Evolutionary conservation across 768 basidiomycete species (phyloP), one percentile per base, ranked within the genome.

Genomic region (Fomitopsis serialis): DNA sequence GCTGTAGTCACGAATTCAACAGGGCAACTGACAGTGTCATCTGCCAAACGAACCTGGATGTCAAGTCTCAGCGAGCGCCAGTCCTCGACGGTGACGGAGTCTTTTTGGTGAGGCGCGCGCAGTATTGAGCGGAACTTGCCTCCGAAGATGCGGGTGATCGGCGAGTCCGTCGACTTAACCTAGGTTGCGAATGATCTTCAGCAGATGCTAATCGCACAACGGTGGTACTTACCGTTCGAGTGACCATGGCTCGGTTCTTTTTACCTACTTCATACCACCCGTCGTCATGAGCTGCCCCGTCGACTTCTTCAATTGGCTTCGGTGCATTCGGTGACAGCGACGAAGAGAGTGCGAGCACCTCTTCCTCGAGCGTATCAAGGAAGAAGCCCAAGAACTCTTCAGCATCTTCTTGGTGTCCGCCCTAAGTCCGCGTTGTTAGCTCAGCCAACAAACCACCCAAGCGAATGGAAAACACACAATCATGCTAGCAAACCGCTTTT

Each of bases 351-450:
- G 77, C 75, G 3, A 91, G 70, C 11, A 98, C 66, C 71, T 98
- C 96, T 66, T 99, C 96, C 67, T 96, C 92, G 5, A 99, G 73
- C 0, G 93, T 90, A 61, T 98, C 93, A 23, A 98, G 76, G 71
- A 92, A 96, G 72, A 97, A 98, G 2, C 96, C 96, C n/a, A 98
- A 75, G 68, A 97, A 98, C 69, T 99, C 96, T 68, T 99, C 95
- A 10, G 95, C 96, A 54, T 99, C 96, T 67, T 99, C 96, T 71
- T 99, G 96, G 54, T 93, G 90, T 0, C 94, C 94, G 35, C 90
- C 84, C 81, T 92, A 58, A 5, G 27, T 27, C 27, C 45, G 5
- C 29, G 57, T 35, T 42, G n/a, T 61, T 49, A 29, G 53, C 32
- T 23, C 22, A 53, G 55, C 54, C 29, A 48, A 40, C 25, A n/a